Conservation (phyloP, 2,329 filamentous ascomycete species). For the Exophiala viscosa region DNA sequence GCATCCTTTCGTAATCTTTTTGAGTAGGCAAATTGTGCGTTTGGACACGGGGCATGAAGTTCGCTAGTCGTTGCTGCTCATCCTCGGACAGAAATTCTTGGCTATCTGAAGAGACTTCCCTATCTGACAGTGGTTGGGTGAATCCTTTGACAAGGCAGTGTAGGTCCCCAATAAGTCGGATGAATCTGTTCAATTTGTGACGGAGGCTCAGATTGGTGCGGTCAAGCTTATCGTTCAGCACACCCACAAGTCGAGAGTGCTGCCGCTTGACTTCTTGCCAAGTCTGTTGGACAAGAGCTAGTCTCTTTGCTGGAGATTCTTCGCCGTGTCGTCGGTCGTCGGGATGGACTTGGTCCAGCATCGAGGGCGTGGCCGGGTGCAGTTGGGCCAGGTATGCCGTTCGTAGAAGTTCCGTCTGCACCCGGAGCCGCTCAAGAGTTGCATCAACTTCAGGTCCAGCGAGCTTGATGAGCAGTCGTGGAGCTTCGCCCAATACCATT, state of each 20-base stretch:
- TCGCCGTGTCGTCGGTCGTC: not conserved
- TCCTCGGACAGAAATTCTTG: conserved; percentile 4
- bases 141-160: conserved; percentile 1
- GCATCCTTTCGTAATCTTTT: conserved; percentile 16
- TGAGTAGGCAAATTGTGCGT: conserved; percentile 2
- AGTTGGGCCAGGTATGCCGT: not conserved
- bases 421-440: too few relatives aligned
- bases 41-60: not conserved
- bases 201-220: conserved; percentile 8
- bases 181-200: conserved; percentile 5
- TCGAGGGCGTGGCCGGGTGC: not conserved
- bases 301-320: conserved; percentile 2
- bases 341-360: not conserved
- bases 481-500: too few relatives aligned
- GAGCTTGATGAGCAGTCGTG: too few relatives aligned
- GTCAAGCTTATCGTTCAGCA: conserved; percentile 1
- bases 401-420: not conserved
- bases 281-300: not conserved
- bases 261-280: not conserved
- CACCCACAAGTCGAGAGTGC: not conserved
- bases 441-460: too few relatives aligned
- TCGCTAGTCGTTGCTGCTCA: not conserved
- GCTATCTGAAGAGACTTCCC: not conserved
- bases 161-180: conserved; percentile 12
- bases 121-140: not conserved